Evolutionary conservation across 2,329 filamentous ascomycete species (phyloP), one percentile per base, ranked within the genome.

Genomic region (Gaeumannomyces tritici): DNA sequence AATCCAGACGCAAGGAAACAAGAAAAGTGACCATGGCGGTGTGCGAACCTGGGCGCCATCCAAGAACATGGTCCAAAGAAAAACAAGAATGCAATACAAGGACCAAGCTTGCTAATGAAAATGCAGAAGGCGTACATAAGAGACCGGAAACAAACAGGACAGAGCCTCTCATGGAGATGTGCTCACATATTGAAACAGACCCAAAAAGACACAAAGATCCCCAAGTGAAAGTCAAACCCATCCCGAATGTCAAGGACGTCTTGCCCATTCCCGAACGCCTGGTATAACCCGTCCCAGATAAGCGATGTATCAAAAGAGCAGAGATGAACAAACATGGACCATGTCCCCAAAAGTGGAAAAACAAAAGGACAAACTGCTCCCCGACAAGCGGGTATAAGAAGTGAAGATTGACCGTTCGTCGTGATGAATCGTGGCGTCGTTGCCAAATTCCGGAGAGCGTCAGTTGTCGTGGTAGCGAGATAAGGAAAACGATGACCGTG

Each of bases 181-280:
- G 35, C 35, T 18, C 35, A 18, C 35, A 15, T 5, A 42, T 18
- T 6, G 18, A 6, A 42, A 47, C 33, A 59, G 47, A 54, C 31
- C 26, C 31, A 62, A 56, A 47, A 51, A 65, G 62, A 55, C 64
- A 59, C 62, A 60, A 62, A 59, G 57, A 61, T 47, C 28, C 26
- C 51, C 55, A 61, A 65, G 62, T 55, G 28, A 62, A 64, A 55
- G 31, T 55, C 55, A 28, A 62, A 8, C 24, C 61, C 31, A 55
- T 33, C 26, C 15, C 47, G 26, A 11, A 51, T 29, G 51, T 51
- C 47, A 6, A 29, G 21, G 28, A 55, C 35, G 18, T 35, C 60
- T 55, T 31, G 56, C 65, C 64, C 67, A 68, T 64, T 29, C 59
- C 59, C 47, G 64, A 70, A 74, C 72, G 66, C 72, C 70, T 72